A percentile compares a stretch with the other conserved stretches of the same genome.
phyloP scores from a whole-genome alignment of 176 grass and related monocot species.

The Urochloa ruziziensis region DNA sequence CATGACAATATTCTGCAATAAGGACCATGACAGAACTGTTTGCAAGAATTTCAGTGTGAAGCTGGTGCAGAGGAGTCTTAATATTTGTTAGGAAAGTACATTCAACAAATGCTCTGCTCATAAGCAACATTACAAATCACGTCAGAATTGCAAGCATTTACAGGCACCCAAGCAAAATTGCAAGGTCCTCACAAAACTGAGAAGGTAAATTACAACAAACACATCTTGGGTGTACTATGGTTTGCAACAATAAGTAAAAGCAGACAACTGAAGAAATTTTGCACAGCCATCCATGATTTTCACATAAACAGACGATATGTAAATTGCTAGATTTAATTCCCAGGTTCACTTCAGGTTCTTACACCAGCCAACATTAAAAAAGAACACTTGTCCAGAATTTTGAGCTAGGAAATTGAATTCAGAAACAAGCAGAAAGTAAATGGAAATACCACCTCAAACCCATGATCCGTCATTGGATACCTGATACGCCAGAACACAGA shows the following conservation, averaged over 20 bases:
- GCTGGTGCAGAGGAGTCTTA: background rate
- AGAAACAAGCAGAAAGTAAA: conserved; percentile 12
- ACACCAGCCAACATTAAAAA: conserved; percentile 20
- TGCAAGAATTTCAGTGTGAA: background rate
- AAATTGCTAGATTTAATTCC: conserved; percentile 14
- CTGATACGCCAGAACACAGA: background rate
- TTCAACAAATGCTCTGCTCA: background rate
- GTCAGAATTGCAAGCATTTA: background rate
- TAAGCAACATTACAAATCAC: background rate
- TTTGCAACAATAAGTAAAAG: background rate
- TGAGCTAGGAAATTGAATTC: background rate
- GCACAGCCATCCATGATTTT: background rate
- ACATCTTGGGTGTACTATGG: background rate
- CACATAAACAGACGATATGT: background rate
- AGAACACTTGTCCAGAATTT: background rate
- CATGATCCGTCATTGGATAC: conserved; percentile 35
- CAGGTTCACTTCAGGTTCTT: conserved; percentile 27
- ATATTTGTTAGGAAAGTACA: background rate
- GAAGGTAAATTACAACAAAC: background rate
- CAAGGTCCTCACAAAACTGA: background rate
- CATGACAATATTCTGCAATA: background rate
- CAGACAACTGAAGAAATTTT: background rate
- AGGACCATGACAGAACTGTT: background rate
- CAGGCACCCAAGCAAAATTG: background rate
- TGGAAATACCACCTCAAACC: conserved; percentile 16